Base-by-base conservation (phyloP, 2,329 filamentous ascomycete species). In the Ceratocystis colombiana region DNA sequence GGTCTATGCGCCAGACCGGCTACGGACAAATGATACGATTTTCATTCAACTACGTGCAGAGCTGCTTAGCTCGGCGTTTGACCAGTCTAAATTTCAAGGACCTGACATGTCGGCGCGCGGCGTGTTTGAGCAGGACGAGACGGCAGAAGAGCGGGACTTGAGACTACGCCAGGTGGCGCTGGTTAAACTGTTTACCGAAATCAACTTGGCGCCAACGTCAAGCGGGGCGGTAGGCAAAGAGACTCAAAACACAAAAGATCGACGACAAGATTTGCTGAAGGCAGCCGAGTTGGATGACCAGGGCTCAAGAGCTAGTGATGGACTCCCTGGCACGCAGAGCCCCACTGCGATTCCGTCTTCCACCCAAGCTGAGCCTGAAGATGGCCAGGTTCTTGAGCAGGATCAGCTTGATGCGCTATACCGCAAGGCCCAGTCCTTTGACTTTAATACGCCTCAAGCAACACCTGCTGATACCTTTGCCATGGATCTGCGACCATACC, bases 351-450 rank as follows among this genome's bases (percentile, higher is more conserved):
- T 30, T 22, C 3, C 44, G 15, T 8, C 48, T 37, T 30, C 57
- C 2, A 46, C 41, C 8, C 17, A 30, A 6, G 45, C 45, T 7
- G 57, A 28, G 8, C 64, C 80, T 4, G 89, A 88, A 8, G 89
- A 88, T 61, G 79, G 80, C 0, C 92, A 96, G 70, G 92, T 96
- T 75, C 81, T 99, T 0, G 91, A 97, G 73, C 90, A 97, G 74
- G 92, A 96, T 71, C 94, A 99, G 73, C 86, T 99, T 2, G 94
- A 99, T 73, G 85, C 89, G 0, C 77, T 99, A 1, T 99, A 99
- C 76, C 90, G 88, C 72, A 99, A 99, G 73, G 94, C 94, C 0
- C 94, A 99, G 73, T 92, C 90, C 0, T 97, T 97, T 72, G 94
- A 99, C 74, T 97, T 99, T 72, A 84, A 85, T 73, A 96, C 92